Percentiles rank a stretch among this genome's conserved stretches.
These are phyloP conservation scores for Phytopythium ostracodes DNA, from an alignment of 352 stramenopile species.

Conservation along the genomic window DNA sequence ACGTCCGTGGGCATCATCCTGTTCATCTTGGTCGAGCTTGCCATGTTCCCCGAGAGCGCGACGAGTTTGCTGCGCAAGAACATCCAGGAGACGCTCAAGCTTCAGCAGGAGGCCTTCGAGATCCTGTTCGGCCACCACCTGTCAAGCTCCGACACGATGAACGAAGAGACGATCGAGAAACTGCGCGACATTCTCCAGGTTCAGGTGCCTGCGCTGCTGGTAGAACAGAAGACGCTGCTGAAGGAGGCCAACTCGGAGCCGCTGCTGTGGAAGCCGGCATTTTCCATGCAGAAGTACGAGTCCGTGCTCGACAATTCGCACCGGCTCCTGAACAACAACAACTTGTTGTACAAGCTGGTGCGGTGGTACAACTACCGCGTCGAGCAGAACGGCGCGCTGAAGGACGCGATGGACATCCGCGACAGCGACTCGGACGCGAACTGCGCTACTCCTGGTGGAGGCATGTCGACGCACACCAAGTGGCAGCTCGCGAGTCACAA, in stretches of 20 bases:
- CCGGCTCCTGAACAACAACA: constrained; percentile 80
- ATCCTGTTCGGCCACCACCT: constrained; percentile 72
- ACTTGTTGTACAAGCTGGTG: constrained; percentile 75
- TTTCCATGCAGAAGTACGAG: constrained; percentile 78
- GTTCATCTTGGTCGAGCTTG: constrained; percentile 70
- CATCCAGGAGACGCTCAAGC: constrained; percentile 67
- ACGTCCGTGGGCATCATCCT: constrained; percentile 76
- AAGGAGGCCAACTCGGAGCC: constrained; percentile 61
- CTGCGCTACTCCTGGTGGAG: constrained; percentile 12
- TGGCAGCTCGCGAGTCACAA: constrained; percentile 50
- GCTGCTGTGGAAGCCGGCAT: constrained; percentile 59
- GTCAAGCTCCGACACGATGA: constrained; percentile 42
- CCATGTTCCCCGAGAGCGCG: constrained; percentile 65
- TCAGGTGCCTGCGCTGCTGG: constrained; percentile 48
- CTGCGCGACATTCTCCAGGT: constrained; percentile 58
- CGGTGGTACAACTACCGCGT: constrained; percentile 74
- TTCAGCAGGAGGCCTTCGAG: constrained; percentile 60
- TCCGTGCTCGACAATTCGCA: constrained; percentile 52
- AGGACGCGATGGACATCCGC: constrained; percentile 48
- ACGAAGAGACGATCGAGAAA: constrained; percentile 45
- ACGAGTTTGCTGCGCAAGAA: constrained; percentile 59
- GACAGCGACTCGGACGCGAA: constrained; percentile 19
- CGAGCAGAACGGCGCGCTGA: constrained; percentile 33
- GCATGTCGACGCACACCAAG: constrained; percentile 29
- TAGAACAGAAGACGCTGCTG: constrained; percentile 56